A percentile compares a stretch with the other conserved stretches of the same genome.
Conservation (phyloP, 176 grass and related monocot genomes). For the Aegilops umbellulata region DNA sequence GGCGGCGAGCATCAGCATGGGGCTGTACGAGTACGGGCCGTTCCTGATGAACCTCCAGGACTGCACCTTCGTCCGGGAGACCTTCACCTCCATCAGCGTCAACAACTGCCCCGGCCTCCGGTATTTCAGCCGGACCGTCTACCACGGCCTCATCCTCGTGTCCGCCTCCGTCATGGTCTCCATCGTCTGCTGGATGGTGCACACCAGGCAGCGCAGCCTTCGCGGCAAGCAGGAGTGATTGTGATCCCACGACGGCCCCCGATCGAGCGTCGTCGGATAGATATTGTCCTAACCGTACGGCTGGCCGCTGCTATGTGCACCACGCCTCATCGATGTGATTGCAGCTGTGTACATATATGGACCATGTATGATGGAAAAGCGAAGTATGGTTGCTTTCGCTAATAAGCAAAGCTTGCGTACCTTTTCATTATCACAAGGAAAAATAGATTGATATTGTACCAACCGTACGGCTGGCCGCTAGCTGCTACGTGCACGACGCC, state of each 20-base stretch:
- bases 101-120: constrained; percentile 77
- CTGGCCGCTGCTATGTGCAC: no score
- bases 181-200: constrained; percentile 69
- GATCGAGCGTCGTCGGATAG: background rate
- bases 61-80: constrained; percentile 83
- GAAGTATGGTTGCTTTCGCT: background rate
- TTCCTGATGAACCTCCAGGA: constrained; percentile 77
- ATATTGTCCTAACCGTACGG: no score
- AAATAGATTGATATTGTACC: no score
- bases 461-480: no score
- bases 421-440: no score
- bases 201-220: constrained; percentile 63
- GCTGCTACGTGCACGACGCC: no score
- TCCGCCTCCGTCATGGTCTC: constrained; percentile 65
- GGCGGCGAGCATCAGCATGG: constrained; percentile 53
- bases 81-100: constrained; percentile 51
- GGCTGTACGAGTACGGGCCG: constrained; percentile 69
- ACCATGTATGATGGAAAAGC: background rate
- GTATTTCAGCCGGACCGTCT: constrained; percentile 54
- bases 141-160: constrained; percentile 51
- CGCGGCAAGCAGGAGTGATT: constrained; percentile 41
- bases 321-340: no score
- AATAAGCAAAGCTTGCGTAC: no score
- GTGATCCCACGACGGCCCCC: background rate
- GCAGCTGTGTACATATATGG: no score